phyloP scores from a whole-genome alignment of 2,329 filamentous ascomycete species.

The Xylaria sp. region DNA sequence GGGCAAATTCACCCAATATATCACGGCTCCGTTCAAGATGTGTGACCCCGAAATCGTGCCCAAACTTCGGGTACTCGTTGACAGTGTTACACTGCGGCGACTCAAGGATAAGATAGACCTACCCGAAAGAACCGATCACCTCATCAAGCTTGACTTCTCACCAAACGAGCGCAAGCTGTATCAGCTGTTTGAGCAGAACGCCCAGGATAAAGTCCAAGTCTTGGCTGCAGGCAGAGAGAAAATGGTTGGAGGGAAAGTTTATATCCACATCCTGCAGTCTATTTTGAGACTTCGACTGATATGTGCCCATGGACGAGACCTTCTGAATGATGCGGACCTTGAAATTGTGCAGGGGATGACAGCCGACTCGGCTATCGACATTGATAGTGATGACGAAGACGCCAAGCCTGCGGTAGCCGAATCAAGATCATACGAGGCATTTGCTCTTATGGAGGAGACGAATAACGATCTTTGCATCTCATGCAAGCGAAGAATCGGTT shows the following conservation, averaged over 20 bases:
- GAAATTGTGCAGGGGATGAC: conserved; percentile 80
- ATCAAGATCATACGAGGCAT: conserved; percentile 82
- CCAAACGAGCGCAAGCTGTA: conserved; percentile 78
- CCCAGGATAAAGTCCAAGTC: conserved; percentile 78
- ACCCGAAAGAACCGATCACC: conserved; percentile 73
- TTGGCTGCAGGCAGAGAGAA: conserved; percentile 68
- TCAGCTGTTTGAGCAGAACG: conserved; percentile 82
- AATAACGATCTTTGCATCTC: conserved; percentile 74
- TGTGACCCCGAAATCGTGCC: conserved; percentile 84
- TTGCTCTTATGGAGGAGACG: conserved; percentile 82
- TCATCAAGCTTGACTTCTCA: conserved; percentile 77
- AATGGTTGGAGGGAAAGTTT: conserved; percentile 81
- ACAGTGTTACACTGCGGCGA: conserved; percentile 91
- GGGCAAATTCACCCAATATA: conserved; percentile 76
- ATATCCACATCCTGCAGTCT: conserved; percentile 89
- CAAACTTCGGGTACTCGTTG: conserved; percentile 86
- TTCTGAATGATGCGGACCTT: conserved; percentile 84
- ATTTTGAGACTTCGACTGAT: conserved; percentile 89
- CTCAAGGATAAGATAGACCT: conserved; percentile 91
- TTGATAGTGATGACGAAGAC: conserved; percentile 78
- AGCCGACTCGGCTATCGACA: conserved; percentile 84
- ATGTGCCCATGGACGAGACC: conserved; percentile 91
- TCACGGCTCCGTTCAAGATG: conserved; percentile 84
- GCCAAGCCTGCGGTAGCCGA: conserved; percentile 64
- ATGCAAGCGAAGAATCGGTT: conserved; percentile 70